Percentiles rank a stretch among this genome's conserved stretches.
phyloP scores from a whole-genome alignment of 108 stramenopile species.

The Aureococcus anophagefferens region DNA sequence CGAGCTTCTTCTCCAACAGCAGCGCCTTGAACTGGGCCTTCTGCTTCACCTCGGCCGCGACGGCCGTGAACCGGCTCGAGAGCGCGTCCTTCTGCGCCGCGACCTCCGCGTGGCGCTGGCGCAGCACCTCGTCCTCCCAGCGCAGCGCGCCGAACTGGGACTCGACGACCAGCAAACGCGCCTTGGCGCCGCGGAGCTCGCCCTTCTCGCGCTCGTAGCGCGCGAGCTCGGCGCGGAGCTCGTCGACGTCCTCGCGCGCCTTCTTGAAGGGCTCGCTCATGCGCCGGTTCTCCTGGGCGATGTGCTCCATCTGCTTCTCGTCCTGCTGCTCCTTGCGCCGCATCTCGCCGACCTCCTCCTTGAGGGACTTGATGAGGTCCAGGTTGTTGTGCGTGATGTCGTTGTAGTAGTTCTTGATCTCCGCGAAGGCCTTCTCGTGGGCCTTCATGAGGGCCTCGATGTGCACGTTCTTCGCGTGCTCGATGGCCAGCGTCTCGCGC shows the following conservation, averaged over 20 bases:
- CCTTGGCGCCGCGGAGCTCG: slow-evolving; percentile 35
- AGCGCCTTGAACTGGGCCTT: slow-evolving; percentile 59
- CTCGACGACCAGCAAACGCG: slow-evolving; percentile 30
- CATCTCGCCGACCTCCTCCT: slow-evolving; percentile 46
- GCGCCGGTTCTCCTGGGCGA: slow-evolving; percentile 45
- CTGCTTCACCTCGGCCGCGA: slow-evolving; percentile 55
- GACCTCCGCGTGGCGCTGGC: slow-evolving; percentile 28
- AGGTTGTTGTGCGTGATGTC: slow-evolving; percentile 65
- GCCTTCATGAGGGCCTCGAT: slow-evolving; percentile 46
- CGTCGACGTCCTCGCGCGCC: slow-evolving; percentile 35
- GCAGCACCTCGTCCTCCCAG: slow-evolving; percentile 51
- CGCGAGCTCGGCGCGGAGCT: slow-evolving; percentile 37
- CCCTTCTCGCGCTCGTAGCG: slow-evolving; percentile 38
- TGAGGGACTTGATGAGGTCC: slow-evolving; percentile 55
- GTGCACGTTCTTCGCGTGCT: slow-evolving; percentile 39
- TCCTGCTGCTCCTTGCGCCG: slow-evolving; percentile 42
- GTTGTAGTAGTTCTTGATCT: slow-evolving; percentile 60
- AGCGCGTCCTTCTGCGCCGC: slow-evolving; percentile 40
- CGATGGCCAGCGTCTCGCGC: slow-evolving; percentile 34
- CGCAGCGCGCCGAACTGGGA: slow-evolving; percentile 24
- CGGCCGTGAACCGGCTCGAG: slow-evolving; percentile 13
- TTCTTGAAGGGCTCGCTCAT: slow-evolving; percentile 50
- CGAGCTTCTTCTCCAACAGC: slow-evolving; percentile 61
- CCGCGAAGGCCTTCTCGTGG: slow-evolving; percentile 53
- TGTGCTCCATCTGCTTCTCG: slow-evolving; percentile 45